Conservation (phyloP, 495 filamentous ascomycete species). For the Penicillium daleae region DNA sequence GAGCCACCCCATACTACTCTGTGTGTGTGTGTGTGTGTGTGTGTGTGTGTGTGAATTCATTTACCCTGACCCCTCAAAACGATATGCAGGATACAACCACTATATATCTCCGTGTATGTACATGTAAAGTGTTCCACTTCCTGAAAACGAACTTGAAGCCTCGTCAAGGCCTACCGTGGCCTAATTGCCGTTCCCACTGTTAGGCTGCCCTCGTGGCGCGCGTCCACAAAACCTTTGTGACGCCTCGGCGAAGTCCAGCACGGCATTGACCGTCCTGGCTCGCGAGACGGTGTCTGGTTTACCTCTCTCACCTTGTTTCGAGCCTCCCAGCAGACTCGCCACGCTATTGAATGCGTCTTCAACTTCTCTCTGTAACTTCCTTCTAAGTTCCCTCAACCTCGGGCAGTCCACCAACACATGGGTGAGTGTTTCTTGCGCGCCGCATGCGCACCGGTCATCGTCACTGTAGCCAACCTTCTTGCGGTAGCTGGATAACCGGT, state of each 20-base stretch:
- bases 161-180: slow-evolving; percentile 35
- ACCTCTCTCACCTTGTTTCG: slow-evolving; percentile 31
- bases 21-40: too few species aligned
- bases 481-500: slow-evolving; percentile 19
- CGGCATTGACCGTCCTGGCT: slow-evolving; percentile 26
- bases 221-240: slow-evolving; percentile 36
- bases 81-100: neutral
- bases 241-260: slow-evolving; percentile 37
- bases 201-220: slow-evolving; percentile 35
- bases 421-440: slow-evolving; percentile 23
- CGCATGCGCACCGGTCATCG: slow-evolving; percentile 21
- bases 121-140: neutral
- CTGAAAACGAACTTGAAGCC: slow-evolving; percentile 29
- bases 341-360: slow-evolving; percentile 30
- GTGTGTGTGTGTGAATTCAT: too few species aligned
- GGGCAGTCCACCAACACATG: slow-evolving; percentile 25
- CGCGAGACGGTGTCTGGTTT: slow-evolving; percentile 28
- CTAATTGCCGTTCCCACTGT: slow-evolving; percentile 26
- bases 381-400: slow-evolving; percentile 14
- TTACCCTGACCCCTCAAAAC: neutral
- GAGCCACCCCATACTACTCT: neutral
- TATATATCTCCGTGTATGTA: neutral
- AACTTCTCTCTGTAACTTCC: slow-evolving; percentile 20
- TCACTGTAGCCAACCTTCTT: slow-evolving; percentile 18
- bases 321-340: slow-evolving; percentile 32